A percentile compares a stretch with the other conserved stretches of the same genome.
phyloP scores from a whole-genome alignment of 371 early-diverging fungal species.

The Choanephora cucurbitarum region DNA sequence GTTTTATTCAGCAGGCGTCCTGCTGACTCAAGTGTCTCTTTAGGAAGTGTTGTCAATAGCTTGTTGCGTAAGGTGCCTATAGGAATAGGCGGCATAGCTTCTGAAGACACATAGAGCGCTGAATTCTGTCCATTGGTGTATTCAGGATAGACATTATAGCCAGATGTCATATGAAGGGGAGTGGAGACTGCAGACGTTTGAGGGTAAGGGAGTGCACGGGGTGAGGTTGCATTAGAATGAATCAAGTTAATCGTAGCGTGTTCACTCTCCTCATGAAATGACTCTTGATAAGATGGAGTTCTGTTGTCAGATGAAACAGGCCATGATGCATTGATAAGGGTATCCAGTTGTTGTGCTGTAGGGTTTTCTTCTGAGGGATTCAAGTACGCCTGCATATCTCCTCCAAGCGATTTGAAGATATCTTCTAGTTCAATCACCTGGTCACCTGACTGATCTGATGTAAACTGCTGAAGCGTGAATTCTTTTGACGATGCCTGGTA shows the following conservation, averaged over 20 bases:
- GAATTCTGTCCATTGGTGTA: background rate
- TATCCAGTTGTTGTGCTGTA: conserved; percentile 14
- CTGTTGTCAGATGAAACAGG: conserved; percentile 4
- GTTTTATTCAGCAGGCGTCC: conserved; percentile 22
- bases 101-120: conserved; percentile 30
- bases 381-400: conserved; percentile 20
- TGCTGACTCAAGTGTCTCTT: conserved; percentile 36
- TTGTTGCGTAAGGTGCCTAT: conserved; percentile 34
- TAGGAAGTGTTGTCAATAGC: conserved; percentile 33
- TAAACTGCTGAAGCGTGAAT: conserved; percentile 46
- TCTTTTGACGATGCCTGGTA: conserved; percentile 16
- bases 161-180: background rate
- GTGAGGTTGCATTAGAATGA: conserved; percentile 6
- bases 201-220: background rate
- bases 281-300: conserved; percentile 1
- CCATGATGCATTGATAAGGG: conserved; percentile 13
- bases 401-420: conserved; percentile 41
- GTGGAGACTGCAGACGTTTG: background rate
- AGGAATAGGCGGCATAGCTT: conserved; percentile 31
- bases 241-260: no score
- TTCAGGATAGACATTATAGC: conserved; percentile 5
- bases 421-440: conserved; percentile 46
- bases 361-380: conserved; percentile 16
- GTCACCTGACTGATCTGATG: conserved; percentile 51
- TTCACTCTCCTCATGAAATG: background rate